A percentile compares a stretch with the other conserved stretches of the same genome.
Conservation (phyloP, 441 rosid species). For the Macaranga tanarius region DNA sequence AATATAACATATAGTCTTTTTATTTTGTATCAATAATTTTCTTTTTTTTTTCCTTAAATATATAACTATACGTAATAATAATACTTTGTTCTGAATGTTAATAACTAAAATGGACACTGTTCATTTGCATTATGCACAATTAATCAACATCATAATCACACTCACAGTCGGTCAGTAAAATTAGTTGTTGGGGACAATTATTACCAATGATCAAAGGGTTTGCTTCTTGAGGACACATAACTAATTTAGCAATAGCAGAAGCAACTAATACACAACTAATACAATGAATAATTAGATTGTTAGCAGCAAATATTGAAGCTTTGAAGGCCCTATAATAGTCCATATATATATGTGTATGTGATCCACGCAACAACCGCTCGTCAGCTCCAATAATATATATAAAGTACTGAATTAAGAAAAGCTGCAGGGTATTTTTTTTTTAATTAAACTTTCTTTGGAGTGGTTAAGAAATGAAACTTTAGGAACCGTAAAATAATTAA, state of each 20-base stretch:
- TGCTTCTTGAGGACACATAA: neutral
- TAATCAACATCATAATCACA: neutral
- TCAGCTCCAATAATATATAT: neutral
- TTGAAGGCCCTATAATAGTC: neutral
- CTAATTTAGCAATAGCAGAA: neutral
- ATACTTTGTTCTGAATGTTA: no score
- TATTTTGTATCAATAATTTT: neutral
- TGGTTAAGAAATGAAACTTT: no score
- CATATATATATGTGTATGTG: neutral
- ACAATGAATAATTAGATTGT: neutral
- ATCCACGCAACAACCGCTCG: no score
- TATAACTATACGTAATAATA: no score
- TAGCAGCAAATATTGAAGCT: neutral
- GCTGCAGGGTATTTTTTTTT: no score
- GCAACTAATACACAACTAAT: neutral
- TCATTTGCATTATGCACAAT: neutral
- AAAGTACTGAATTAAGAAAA: neutral
- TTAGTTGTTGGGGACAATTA: neutral
- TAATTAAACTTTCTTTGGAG: no score
- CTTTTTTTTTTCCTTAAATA: no score
- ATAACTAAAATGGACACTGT: neutral
- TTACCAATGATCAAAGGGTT: conserved; percentile 3
- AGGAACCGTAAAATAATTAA: no score
- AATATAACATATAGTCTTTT: neutral
- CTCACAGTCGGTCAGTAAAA: neutral